A percentile compares a stretch with the other conserved stretches of the same genome.
phyloP scores from a whole-genome alignment of 2,329 filamentous ascomycete genomes.

The Rugonectria rugulosa region DNA sequence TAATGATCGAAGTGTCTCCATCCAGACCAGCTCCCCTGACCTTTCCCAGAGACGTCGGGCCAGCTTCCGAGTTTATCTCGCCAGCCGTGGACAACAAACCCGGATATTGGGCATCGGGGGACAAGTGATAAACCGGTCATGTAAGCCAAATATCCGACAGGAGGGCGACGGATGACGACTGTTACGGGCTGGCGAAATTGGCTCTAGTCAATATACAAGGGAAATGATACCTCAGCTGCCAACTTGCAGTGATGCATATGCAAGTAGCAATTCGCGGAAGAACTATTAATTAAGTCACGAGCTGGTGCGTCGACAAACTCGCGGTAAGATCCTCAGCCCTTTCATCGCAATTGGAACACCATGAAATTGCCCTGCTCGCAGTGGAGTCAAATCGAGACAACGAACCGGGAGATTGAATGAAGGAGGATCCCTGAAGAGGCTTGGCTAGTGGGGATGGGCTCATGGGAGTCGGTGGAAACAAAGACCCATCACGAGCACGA shows the following conservation, averaged over 20 bases:
- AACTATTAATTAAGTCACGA: too few relatives aligned
- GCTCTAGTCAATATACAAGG: constrained; percentile 7
- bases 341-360: constrained; percentile 17
- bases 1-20: too few relatives aligned
- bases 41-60: too few relatives aligned
- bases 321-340: constrained; percentile 26
- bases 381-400: constrained; percentile 34
- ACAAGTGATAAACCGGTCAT: constrained; percentile 28
- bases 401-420: constrained; percentile 26
- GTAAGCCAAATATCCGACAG: constrained; percentile 29
- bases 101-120: constrained; percentile 29
- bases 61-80: too few relatives aligned
- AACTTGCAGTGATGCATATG: too few relatives aligned
- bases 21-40: too few relatives aligned
- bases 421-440: constrained; percentile 36
- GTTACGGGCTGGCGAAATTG: constrained; percentile 29
- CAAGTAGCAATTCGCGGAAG: too few relatives aligned
- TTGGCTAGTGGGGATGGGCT: constrained; percentile 30
- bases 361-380: constrained; percentile 32
- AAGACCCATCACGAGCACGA: constrained; percentile 15
- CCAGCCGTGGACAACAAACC: too few relatives aligned
- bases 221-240: constrained; percentile 11
- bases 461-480: constrained; percentile 11
- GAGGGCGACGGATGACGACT: constrained; percentile 2
- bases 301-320: constrained; percentile 7